phyloP scores from a whole-genome alignment of 2,329 filamentous ascomycete genomes.

The Hyphodiscus sp. region DNA sequence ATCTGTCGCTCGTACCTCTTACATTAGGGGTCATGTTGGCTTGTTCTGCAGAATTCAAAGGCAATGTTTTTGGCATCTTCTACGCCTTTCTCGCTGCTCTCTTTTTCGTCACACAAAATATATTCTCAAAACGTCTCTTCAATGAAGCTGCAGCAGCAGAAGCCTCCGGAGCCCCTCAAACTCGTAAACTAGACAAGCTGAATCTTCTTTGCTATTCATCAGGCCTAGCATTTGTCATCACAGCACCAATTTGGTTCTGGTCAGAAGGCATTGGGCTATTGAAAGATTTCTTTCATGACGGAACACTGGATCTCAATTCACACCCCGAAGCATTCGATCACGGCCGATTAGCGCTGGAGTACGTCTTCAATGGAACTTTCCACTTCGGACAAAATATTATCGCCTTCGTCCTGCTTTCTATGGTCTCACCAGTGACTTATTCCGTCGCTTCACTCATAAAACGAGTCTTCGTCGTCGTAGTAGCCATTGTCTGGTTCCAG shows the following conservation, averaged over 20 bases:
- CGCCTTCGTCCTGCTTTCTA: conserved; percentile 84
- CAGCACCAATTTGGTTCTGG: conserved; percentile 87
- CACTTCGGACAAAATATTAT: conserved; percentile 96
- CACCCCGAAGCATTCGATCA: conserved; percentile 64
- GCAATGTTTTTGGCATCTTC: conserved; percentile 82
- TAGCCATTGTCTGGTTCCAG: conserved; percentile 94
- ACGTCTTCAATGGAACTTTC: conserved; percentile 93
- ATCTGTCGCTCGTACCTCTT: conserved; percentile 81
- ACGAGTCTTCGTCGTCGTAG: conserved; percentile 91
- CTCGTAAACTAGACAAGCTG: conserved; percentile 87
- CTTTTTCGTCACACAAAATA: conserved; percentile 96
- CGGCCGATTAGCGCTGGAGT: conserved; percentile 71
- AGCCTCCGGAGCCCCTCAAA: conserved; percentile 58
- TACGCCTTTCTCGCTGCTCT: conserved; percentile 86
- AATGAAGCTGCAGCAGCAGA: conserved; percentile 87
- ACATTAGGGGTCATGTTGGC: conserved; percentile 94
- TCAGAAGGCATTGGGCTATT: conserved; percentile 76
- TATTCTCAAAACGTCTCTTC: conserved; percentile 96
- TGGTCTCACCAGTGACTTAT: conserved; percentile 95
- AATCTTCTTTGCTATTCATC: conserved; percentile 98
- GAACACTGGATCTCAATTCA: conserved; percentile 58
- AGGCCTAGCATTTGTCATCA: conserved; percentile 82
- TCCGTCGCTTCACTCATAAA: conserved; percentile 95
- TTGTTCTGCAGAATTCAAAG: conserved; percentile 85
- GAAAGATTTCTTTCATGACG: conserved; percentile 72